phyloP scores from a whole-genome alignment of 192 early-diverging fungal genomes.

The Coemansia umbellata region DNA sequence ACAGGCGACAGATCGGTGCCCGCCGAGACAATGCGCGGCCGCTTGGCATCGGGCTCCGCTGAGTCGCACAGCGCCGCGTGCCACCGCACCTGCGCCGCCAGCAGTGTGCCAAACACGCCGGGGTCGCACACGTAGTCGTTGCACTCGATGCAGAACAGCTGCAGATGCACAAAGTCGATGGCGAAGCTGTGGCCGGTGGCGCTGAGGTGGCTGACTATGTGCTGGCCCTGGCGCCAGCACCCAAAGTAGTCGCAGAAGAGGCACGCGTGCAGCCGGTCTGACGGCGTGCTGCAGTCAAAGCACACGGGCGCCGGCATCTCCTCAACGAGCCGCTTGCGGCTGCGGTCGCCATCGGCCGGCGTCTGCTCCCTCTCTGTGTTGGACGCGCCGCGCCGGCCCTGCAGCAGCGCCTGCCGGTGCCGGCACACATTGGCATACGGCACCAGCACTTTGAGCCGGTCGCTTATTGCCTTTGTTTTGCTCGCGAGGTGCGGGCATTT shows the following conservation, averaged over 20 bases:
- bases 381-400: constrained; percentile 36
- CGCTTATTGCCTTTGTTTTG: constrained; percentile 30
- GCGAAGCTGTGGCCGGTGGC: constrained; percentile 48
- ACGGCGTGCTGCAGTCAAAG: constrained; percentile 52
- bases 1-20: constrained; percentile 24
- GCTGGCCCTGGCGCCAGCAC: constrained; percentile 62
- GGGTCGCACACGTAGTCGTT: constrained; percentile 82
- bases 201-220: constrained; percentile 24
- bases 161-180: constrained; percentile 67
- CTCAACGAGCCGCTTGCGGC: constrained; percentile 49
- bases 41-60: constrained; percentile 28
- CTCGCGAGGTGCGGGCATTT: constrained; percentile 34
- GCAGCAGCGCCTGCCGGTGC: constrained; percentile 48
- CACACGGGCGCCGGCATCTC: constrained; percentile 61
- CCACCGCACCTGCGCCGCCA: constrained; percentile 45
- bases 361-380: constrained; percentile 24
- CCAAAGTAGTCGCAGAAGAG: constrained; percentile 73
- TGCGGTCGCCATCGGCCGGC: constrained; percentile 49
- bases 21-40: constrained; percentile 30
- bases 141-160: constrained; percentile 71
- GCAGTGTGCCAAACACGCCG: constrained; percentile 57
- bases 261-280: constrained; percentile 74
- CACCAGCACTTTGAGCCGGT: constrained; percentile 46
- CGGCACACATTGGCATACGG: constrained; percentile 45
- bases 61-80: constrained; percentile 39